Evolutionary conservation across 345 rosid genomes (phyloP), one percentile per base, ranked within the genome.

Genomic region (Noccaea bulbosa): DNA sequence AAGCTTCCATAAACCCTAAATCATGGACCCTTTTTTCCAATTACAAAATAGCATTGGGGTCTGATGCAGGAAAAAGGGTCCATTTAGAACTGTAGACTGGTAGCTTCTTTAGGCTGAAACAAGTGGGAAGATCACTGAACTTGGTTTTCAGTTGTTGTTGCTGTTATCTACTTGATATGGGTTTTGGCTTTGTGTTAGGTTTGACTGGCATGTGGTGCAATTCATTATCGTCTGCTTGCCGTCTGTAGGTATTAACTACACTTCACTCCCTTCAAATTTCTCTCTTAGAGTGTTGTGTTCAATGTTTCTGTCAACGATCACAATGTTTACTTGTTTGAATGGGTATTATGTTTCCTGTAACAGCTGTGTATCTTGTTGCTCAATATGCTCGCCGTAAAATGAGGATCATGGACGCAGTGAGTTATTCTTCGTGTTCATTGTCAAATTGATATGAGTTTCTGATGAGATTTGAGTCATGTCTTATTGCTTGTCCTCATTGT

Each of bases 201-300:
- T 89, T 49, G 98, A 91, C 70, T 91, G 92, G 78, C 98, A 93
- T 84, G 86, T 89, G 75, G 97, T 93, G 73, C 94, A 93, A 48
- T 84, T 93, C 75, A 91, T 91, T 82, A 91, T 93, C 77, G 92
- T 79, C 73, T 91, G 93, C 86, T 69, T 89, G 91, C 98, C 98
- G 71, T 88, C 98, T 37, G 59, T 93, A 68, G 97, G 97, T 93
- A 89, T 73, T 7, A 20, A 20, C 22, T 20, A 14, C 7, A 2
- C 3, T 45, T 60, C 47, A 60, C 46, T 20, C 32, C 43, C 15
- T 51, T 52, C 8, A 6, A 8, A 0, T 52, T 5, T 24, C 68
- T 67, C 27, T 64, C 54, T 55, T 12, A 51, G 22, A 39, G 65
- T 62, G 30, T 47, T 74, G 6, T 74, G 55, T 56, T 73, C 60